A percentile compares a stretch with the other conserved stretches of the same genome.
These are phyloP conservation scores for Hyphopichia khmerensis DNA, from an alignment of 1,139 yeast genomes.

Conservation along the genomic window DNA sequence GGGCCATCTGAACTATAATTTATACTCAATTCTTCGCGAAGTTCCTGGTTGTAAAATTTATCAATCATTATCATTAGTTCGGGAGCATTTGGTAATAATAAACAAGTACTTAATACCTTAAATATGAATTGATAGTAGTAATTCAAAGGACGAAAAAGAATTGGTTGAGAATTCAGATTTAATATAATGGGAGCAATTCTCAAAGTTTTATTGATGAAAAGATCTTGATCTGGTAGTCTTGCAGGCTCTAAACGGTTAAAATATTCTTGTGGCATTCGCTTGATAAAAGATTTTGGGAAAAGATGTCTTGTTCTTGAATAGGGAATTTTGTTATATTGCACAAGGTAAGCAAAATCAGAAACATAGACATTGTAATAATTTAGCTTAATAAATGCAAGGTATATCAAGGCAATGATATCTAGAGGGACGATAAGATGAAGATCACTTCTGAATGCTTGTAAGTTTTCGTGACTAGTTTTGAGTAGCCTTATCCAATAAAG, in stretches of 20 bases:
- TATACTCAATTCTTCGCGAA: too few relatives aligned
- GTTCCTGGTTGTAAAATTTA: slow-evolving; percentile 10
- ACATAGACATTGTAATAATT: slow-evolving; percentile 37
- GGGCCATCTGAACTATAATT: too few relatives aligned
- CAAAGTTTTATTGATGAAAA: slow-evolving; percentile 18
- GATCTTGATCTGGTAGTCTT: slow-evolving; percentile 27
- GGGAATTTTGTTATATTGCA: slow-evolving; percentile 36
- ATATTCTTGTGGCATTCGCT: slow-evolving; percentile 23
- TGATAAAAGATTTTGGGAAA: slow-evolving; percentile 23
- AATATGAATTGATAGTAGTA: slow-evolving; percentile 38
- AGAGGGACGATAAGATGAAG: slow-evolving; percentile 5
- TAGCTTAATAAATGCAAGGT: slow-evolving; percentile 34
- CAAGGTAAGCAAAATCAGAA: slow-evolving; percentile 29
- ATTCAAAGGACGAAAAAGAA: slow-evolving; percentile 14
- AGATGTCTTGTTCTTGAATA: slow-evolving; percentile 31
- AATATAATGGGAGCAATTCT: not conserved
- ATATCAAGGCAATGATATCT: slow-evolving; percentile 38
- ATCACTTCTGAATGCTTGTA: not conserved
- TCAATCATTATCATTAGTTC: slow-evolving; percentile 23
- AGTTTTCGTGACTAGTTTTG: not conserved
- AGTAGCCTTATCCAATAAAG: slow-evolving; percentile 2
- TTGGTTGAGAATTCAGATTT: not conserved
- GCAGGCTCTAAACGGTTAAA: slow-evolving; percentile 26
- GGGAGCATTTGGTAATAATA: slow-evolving; percentile 32
- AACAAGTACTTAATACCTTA: slow-evolving; percentile 22